A percentile compares a stretch with the other conserved stretches of the same genome.
Conservation (phyloP, 129 eudicot genomes). For the Flaveria ramosissima region DNA sequence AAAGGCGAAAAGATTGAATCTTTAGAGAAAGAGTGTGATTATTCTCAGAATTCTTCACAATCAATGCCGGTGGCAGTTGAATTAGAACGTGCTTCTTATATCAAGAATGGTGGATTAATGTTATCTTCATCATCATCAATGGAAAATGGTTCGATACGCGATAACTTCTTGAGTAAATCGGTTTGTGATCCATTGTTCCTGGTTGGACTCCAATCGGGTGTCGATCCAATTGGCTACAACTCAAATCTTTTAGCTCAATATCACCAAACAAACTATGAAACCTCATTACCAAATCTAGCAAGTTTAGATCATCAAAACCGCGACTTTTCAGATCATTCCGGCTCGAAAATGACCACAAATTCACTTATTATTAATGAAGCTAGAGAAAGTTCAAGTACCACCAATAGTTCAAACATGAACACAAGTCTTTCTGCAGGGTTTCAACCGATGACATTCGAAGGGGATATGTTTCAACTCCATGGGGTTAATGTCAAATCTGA, state of each 20-base stretch:
- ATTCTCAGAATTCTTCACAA: slow-evolving; percentile 18
- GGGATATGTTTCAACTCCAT: slow-evolving; percentile 45
- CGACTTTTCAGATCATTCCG: slow-evolving; percentile 43
- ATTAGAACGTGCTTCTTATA: slow-evolving; percentile 31
- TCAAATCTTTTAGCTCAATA: slow-evolving; percentile 45
- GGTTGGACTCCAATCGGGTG: slow-evolving; percentile 44
- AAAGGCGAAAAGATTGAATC: slow-evolving; percentile 33
- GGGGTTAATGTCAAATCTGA: slow-evolving; percentile 54
- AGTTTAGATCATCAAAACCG: slow-evolving; percentile 44
- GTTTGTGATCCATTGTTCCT: slow-evolving; percentile 51
- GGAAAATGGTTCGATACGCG: slow-evolving; percentile 27
- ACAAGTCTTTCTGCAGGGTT: slow-evolving; percentile 37
- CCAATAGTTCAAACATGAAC: slow-evolving; percentile 49
- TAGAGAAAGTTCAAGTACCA: slow-evolving; percentile 53
- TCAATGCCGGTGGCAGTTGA: slow-evolving; percentile 36
- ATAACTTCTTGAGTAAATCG: slow-evolving; percentile 32
- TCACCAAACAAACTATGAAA: slow-evolving; percentile 38
- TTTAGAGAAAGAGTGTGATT: slow-evolving; percentile 22
- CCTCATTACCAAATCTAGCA: slow-evolving; percentile 56
- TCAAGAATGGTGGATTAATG: slow-evolving; percentile 33
- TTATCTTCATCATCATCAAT: slow-evolving; percentile 34
- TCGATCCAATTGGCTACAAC: slow-evolving; percentile 42
- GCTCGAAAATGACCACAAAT: slow-evolving; percentile 42
- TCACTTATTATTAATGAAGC: slow-evolving; percentile 43
- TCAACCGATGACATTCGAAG: slow-evolving; percentile 53